phyloP scores from a whole-genome alignment of 1,284 basidiomycete genomes.

The Naganishia liquefaciens region DNA sequence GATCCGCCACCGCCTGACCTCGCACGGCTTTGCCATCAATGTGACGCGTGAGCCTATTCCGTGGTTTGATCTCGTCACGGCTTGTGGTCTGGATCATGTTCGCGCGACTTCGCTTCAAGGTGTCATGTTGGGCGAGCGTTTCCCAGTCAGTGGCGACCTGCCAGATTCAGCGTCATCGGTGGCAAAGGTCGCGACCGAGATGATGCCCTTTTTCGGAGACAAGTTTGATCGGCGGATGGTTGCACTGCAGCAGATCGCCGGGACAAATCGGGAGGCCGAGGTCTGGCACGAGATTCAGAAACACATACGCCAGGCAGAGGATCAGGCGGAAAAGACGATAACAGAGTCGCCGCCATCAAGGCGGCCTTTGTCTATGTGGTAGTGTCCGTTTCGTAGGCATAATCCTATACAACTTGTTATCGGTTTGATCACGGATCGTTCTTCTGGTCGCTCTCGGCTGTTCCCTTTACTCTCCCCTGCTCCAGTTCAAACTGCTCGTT shows the following conservation, averaged over 20 bases:
- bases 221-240: constrained; percentile 44
- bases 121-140: constrained; percentile 34
- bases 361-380: background rate
- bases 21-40: constrained; percentile 94
- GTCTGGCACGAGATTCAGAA: constrained; percentile 37
- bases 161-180: constrained; percentile 36
- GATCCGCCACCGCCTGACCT: constrained; percentile 87
- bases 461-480: constrained; percentile 10
- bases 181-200: constrained; percentile 36
- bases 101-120: constrained; percentile 59
- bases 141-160: background rate
- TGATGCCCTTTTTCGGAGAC: constrained; percentile 46
- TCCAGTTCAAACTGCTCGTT: constrained; percentile 67
- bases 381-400: background rate
- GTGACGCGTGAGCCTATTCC: constrained; percentile 72
- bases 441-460: background rate
- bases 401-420: background rate
- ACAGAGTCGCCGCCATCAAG: background rate
- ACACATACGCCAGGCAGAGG: constrained; percentile 41
- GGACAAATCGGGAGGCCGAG: constrained; percentile 32
- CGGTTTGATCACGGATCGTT: background rate
- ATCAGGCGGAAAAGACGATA: constrained; percentile 37
- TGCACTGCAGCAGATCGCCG: constrained; percentile 31
- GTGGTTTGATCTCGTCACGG: constrained; percentile 87
- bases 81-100: constrained; percentile 89